These are phyloP conservation scores for Aspergillus haitiensis DNA, from an alignment of 495 filamentous ascomycete species.

Conservation along the genomic window DNA sequence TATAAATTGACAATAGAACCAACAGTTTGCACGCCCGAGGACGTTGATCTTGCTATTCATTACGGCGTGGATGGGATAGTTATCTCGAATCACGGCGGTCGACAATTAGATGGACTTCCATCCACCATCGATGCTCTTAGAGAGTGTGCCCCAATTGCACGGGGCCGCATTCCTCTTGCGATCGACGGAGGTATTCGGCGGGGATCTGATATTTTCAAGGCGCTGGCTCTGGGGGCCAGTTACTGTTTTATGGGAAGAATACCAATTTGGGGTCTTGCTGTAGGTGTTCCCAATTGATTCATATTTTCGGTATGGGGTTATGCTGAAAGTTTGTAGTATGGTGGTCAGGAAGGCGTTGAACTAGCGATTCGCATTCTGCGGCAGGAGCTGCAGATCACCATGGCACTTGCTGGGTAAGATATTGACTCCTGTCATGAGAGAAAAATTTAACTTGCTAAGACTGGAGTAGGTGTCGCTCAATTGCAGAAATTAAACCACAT, in stretches of 20 bases:
- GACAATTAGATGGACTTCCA: conserved; percentile 57
- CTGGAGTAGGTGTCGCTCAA: conserved; percentile 22
- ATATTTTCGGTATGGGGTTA: too few relatives aligned
- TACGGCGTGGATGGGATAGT: conserved; percentile 57
- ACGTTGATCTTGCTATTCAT: conserved; percentile 51
- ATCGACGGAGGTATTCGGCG: conserved; percentile 85
- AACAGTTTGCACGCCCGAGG: conserved; percentile 60
- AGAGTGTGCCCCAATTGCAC: conserved; percentile 81
- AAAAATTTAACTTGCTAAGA: background rate
- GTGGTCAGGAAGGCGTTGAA: conserved; percentile 40
- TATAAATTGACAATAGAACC: background rate
- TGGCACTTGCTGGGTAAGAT: conserved; percentile 39
- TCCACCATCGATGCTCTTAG: conserved; percentile 82
- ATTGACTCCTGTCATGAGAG: background rate
- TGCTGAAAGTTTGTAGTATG: conserved; percentile 27
- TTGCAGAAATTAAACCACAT: conserved; percentile 34
- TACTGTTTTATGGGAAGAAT: conserved; percentile 77
- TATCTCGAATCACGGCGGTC: conserved; percentile 39
- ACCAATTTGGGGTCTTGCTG: conserved; percentile 70
- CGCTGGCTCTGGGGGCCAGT: conserved; percentile 82
- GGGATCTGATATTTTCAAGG: conserved; percentile 92
- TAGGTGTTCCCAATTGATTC: conserved; percentile 10
- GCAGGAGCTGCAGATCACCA: conserved; percentile 39
- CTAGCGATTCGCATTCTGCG: conserved; percentile 37
- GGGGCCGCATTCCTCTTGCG: conserved; percentile 76